Conservation (phyloP, 2,329 filamentous ascomycete species). For the Fusarium sp. region DNA sequence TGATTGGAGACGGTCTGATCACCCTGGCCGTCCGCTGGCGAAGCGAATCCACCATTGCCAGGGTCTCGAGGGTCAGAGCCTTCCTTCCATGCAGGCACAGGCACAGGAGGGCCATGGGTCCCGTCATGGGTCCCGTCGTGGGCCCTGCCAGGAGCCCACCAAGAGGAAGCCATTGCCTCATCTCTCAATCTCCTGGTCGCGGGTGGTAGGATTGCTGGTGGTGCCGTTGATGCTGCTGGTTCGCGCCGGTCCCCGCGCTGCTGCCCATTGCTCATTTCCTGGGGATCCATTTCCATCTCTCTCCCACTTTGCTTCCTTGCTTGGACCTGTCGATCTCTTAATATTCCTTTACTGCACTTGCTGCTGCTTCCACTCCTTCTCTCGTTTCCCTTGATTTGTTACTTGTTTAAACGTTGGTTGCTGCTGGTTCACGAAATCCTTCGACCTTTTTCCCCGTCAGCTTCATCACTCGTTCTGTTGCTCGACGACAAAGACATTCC, state of each 20-base stretch:
- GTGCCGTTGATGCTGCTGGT: constrained; percentile 25
- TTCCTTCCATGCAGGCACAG: constrained; percentile 30
- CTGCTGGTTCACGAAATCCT: constrained; percentile 34
- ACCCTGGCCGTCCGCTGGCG: constrained; percentile 24
- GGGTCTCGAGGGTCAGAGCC: constrained; percentile 13
- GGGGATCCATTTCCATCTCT: constrained; percentile 36
- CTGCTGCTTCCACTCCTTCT: constrained; percentile 28
- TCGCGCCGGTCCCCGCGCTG: constrained; percentile 33
- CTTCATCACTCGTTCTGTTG: constrained; percentile 41
- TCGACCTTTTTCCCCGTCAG: constrained; percentile 23
- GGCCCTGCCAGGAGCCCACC: constrained; percentile 21
- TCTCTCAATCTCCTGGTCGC: constrained; percentile 35
- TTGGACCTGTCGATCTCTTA: constrained; percentile 40
- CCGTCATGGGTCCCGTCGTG: constrained; percentile 15
- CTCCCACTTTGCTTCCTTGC: constrained; percentile 13
- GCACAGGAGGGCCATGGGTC: constrained; percentile 11
- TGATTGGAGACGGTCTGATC: constrained; percentile 44
- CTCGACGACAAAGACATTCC: constrained; percentile 39
- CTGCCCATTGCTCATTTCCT: constrained; percentile 42
- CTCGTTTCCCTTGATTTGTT: constrained; percentile 32
- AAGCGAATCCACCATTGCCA: constrained; percentile 27
- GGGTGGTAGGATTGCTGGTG: constrained; percentile 16
- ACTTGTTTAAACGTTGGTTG: constrained; percentile 34
- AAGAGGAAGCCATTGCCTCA: constrained; percentile 33
- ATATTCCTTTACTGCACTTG: constrained; percentile 28